Percentiles rank a stretch among this genome's conserved stretches.
Evolutionary conservation across 495 filamentous ascomycete species (phyloP).

Genomic region (Aspergillus heteromorphus): DNA sequence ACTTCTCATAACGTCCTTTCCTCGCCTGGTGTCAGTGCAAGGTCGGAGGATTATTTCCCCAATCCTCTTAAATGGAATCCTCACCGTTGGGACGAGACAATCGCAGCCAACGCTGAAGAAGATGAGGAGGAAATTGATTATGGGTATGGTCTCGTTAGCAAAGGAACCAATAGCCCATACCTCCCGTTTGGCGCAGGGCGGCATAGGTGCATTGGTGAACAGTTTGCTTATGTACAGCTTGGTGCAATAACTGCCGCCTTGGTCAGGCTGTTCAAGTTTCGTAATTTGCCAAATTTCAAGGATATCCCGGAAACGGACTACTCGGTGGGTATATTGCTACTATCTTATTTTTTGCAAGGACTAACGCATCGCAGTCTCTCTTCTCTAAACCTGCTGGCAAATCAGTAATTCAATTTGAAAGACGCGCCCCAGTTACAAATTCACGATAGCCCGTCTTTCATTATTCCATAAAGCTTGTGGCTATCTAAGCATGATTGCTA

Average conservation of each 20-base stretch:
- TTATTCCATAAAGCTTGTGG: neutral
- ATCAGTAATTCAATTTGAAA: conserved; percentile 40
- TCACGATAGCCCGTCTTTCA: conserved; percentile 15
- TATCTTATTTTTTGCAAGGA: neutral
- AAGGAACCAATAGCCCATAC: conserved; percentile 51
- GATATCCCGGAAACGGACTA: conserved; percentile 47
- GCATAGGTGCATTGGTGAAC: conserved; percentile 53
- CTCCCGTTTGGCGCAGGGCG: conserved; percentile 52
- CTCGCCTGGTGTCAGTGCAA: conserved; percentile 44
- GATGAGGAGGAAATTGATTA: conserved; percentile 45
- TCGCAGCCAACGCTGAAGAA: conserved; percentile 24
- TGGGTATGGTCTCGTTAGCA: conserved; percentile 44
- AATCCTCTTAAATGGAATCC: conserved; percentile 46
- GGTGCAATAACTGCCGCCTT: conserved; percentile 42
- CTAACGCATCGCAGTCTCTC: conserved; percentile 34
- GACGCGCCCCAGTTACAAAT: conserved; percentile 25
- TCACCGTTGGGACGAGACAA: conserved; percentile 45
- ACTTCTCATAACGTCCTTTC: conserved; percentile 45
- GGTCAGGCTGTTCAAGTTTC: conserved; percentile 43
- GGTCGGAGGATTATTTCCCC: conserved; percentile 40
- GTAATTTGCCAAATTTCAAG: conserved; percentile 22
- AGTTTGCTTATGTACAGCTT: conserved; percentile 52
- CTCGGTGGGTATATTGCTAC: conserved; percentile 27
- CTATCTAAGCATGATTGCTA: neutral
- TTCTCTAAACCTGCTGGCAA: conserved; percentile 46